Base-by-base conservation (phyloP, 2,329 filamentous ascomycete genomes). In the Geoglossum cookeanum region DNA sequence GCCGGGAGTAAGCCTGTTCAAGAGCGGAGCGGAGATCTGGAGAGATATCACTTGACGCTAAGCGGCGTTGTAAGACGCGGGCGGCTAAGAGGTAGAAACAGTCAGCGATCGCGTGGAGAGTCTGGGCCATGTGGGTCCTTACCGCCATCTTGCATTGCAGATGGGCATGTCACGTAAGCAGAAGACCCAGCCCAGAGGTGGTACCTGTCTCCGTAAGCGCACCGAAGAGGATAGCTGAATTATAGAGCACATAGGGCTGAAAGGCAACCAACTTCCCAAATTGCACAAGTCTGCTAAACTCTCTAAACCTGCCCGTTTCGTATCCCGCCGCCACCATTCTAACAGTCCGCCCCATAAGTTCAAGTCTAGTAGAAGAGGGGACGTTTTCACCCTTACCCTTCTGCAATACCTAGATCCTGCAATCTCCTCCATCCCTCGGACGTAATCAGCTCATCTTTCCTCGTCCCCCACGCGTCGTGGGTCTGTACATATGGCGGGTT, bases 391-490 rank as follows among this genome's bases (percentile, higher is more conserved):
- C 6, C 4, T 42, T 15, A 42, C 39, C 82, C 81, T 60, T 78
- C 76, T 35, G 71, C 66, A 15, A 78, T 74, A 0, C 80, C 80
- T 61, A 81, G 77, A 1, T 74, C 71, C 61, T 83, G 79, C 1
- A 85, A 70, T 45, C 74, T 71, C 44, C 75, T 72, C 84, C 84
- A 88, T 32, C 85, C 84, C 61, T 83, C 76, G 0, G 77, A 75
- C 0, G 82, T 83, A 39, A 84, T 72, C 1, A 87, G 69, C 37
- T 79, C 75, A 52, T 78, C 77, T 5, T 70, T 75, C 55, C 76
- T 76, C 55, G 73, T 72, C 0, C 84, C 82, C 65, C 85, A 85
- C 0, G 77, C 76, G 63, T 82, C 77, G 9, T 79, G 72, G 1
- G 78, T 76, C 47, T 74, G 74, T 3, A 86, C 67, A 35, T 79